phyloP scores from a whole-genome alignment of 768 basidiomycete genomes.

The Auricularia sp. region DNA sequence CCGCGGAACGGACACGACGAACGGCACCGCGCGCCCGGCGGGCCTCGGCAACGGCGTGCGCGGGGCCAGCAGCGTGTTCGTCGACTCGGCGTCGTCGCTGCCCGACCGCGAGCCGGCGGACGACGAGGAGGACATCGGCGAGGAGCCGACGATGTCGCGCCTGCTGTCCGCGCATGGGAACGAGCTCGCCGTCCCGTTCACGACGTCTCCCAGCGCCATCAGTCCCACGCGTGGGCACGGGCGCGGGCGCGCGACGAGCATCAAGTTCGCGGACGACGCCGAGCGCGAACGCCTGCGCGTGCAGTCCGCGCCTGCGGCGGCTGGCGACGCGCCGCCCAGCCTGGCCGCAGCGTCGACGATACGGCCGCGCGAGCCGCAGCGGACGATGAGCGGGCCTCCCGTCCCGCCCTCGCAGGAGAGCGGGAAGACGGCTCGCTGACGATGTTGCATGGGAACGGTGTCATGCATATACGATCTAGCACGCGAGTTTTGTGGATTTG shows the following conservation, averaged over 20 bases:
- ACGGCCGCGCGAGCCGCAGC: no score
- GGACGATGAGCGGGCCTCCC: no score
- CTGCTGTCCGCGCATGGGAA: neutral
- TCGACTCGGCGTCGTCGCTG: neutral
- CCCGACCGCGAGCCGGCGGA: neutral
- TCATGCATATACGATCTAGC: no score
- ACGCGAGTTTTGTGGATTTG: no score
- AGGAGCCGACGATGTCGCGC: conserved; percentile 1
- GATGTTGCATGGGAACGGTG: no score
- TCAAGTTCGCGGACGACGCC: neutral
- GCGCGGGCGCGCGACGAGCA: neutral
- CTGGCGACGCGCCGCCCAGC: no score
- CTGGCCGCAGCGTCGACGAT: no score
- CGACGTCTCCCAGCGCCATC: neutral
- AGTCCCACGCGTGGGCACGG: neutral
- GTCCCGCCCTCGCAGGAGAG: no score
- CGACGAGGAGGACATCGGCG: neutral
- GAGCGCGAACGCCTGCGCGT: neutral
- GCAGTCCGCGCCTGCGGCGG: no score
- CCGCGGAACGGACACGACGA: neutral
- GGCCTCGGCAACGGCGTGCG: neutral
- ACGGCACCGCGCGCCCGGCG: neutral
- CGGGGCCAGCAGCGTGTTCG: neutral
- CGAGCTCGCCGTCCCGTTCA: neutral
- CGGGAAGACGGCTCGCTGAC: no score